A percentile compares a stretch with the other conserved stretches of the same genome.
Evolutionary conservation across 2,329 filamentous ascomycete species (phyloP).

Genomic region (Verticillium tricorpus): DNA sequence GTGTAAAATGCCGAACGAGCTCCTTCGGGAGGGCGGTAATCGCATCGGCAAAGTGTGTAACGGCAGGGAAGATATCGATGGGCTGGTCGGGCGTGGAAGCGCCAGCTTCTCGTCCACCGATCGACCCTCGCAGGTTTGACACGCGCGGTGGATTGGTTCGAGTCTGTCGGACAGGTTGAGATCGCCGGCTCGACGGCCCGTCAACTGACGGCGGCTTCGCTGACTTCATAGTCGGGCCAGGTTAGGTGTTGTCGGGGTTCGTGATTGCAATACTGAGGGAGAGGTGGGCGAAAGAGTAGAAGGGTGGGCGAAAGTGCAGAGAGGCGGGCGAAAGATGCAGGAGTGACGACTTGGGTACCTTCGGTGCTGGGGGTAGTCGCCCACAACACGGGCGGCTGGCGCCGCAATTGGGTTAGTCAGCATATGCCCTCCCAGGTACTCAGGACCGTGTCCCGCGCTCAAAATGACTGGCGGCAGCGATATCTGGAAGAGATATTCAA

Average conservation of each 20-base stretch:
- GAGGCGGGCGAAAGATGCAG: neutral
- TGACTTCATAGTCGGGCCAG: constrained; percentile 43
- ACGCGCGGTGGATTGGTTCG: constrained; percentile 59
- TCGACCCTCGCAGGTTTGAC: constrained; percentile 41
- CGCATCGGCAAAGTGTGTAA: constrained; percentile 80
- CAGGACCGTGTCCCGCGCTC: no score
- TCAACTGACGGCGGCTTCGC: constrained; percentile 42
- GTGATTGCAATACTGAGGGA: constrained; percentile 14
- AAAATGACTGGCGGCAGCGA: no score
- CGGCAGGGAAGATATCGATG: constrained; percentile 63
- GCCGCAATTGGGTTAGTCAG: no score
- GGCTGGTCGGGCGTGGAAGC: constrained; percentile 48
- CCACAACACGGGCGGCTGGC: no score
- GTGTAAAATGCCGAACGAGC: constrained; percentile 89
- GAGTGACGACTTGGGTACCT: neutral
- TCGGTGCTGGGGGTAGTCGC: neutral
- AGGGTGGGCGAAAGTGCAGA: neutral
- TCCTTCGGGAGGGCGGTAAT: constrained; percentile 91
- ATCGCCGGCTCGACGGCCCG: constrained; percentile 48
- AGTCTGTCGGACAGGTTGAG: constrained; percentile 61
- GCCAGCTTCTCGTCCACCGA: constrained; percentile 37
- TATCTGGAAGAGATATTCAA: no score
- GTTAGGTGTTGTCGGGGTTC: constrained; percentile 7
- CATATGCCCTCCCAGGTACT: no score
- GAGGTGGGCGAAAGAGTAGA: constrained; percentile 5